Conservation (phyloP, 2,329 filamentous ascomycete genomes). For the Colletotrichum tanaceti region DNA sequence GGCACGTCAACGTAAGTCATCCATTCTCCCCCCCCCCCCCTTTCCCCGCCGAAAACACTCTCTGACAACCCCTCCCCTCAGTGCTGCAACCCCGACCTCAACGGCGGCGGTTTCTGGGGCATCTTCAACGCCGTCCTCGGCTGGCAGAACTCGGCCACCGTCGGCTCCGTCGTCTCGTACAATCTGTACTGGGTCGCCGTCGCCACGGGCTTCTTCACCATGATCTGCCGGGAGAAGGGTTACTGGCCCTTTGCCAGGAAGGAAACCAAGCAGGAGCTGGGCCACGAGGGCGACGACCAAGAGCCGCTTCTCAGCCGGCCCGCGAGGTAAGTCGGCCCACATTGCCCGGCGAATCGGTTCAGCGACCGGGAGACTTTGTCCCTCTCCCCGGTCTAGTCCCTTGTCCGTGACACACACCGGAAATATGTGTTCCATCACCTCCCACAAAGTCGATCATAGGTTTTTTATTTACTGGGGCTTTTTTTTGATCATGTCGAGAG, state of each 20-base stretch:
- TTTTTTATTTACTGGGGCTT: too few relatives aligned
- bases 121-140: slow-evolving; percentile 79
- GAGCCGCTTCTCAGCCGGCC: slow-evolving; percentile 41
- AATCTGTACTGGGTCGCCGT: slow-evolving; percentile 42
- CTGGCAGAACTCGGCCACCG: slow-evolving; percentile 55
- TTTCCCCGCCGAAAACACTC: slow-evolving; percentile 33
- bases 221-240: slow-evolving; percentile 40
- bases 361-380: neutral
- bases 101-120: slow-evolving; percentile 76
- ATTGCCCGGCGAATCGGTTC: neutral
- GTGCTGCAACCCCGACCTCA: slow-evolving; percentile 71
- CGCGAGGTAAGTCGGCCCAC: slow-evolving; percentile 37
- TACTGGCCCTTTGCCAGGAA: slow-evolving; percentile 33
- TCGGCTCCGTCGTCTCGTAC: slow-evolving; percentile 42
- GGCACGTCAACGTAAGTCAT: slow-evolving; percentile 79
- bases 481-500: slow-evolving; percentile 17
- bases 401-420: neutral
- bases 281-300: slow-evolving; percentile 35
- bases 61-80: slow-evolving; percentile 56
- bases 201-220: slow-evolving; percentile 38
- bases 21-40: too few relatives aligned
- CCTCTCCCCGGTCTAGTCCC: neutral
- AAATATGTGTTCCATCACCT: neutral
- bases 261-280: slow-evolving; percentile 10
- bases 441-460: slow-evolving; percentile 6